Base-by-base conservation (phyloP, 163 green algal species). In the Chlorella variabilis region DNA sequence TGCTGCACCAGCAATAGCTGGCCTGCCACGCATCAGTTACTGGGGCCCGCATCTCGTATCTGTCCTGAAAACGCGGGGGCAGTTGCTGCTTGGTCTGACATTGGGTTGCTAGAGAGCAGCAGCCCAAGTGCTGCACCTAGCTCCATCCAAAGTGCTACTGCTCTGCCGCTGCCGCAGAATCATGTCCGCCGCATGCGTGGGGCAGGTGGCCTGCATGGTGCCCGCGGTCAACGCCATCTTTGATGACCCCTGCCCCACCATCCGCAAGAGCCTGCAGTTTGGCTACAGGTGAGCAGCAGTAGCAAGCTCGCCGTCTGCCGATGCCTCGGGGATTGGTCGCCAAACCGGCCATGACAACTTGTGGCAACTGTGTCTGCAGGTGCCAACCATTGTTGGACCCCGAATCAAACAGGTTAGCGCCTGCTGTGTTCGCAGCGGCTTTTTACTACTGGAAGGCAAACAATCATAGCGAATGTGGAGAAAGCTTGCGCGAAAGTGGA, bases 221-320 rank as follows among this genome's bases (percentile, higher is more conserved):
- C 71, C 71, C 0, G 71, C 71, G 2, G 71, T 79, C 11, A 79
- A 68, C 36, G 31, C 56, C 2, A 39, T 79, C 4, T 79, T 79
- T 21, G 54, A 69, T 5, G 71, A 79, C 54, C 54, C 71, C n/a
- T 79, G 71, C 71, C 71, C 71, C 2, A 13, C 9, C 36, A 15
- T 58, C 8, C 63, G 42, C 54, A 79, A 79, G 71, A 54, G 36
- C 23, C 54, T 79, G 36, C 56, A 68, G 36, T 68, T 79, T 39
- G 56, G 51, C 34, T 79, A 39, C 71, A 62, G 71, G 31, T 79
- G 59, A 13, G 59, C 23, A 4, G 5, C 18, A 31, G 54, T 9
- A 54, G 69, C 69, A 27, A 77, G 33, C 69, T 33, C 2, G 42
- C 42, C 31, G 11, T 65, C 0, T 5, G 39, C 41, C n/a, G 41